Base-by-base conservation (phyloP, 495 filamentous ascomycete species). In the Talaromyces nanjingensis region DNA sequence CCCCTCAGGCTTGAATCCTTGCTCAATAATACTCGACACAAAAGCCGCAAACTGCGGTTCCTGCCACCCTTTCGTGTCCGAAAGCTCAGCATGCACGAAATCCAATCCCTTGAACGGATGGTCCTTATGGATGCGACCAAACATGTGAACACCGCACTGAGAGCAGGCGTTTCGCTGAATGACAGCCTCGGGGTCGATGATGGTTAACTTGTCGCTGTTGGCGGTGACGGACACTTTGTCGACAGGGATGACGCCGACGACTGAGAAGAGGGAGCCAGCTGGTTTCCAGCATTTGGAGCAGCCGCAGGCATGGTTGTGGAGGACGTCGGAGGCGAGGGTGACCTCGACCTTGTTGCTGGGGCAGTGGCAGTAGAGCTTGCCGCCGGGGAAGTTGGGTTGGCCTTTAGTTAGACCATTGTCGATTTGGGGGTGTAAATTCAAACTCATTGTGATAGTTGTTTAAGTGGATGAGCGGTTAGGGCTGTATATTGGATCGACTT, bases 21-120 rank as follows among this genome's bases (percentile, higher is more conserved):
- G 81, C 77, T 87, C 84, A 66, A 87, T 86, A 64, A 87, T 83
- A 45, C 77, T 83, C 42, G 76, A 79, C 42, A 86, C 82, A 65
- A 87, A 86, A 2, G 77, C 85, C 2, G 84, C 84, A 68, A 87
- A 87, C 70, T 86, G 84, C 5, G 81, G 81, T 72, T 85, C 84
- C 71, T 87, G 83, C 84, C 84, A 87, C 39, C 84, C 84, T 65
- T 76, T 70, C 57, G 80, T 71, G 33, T 80, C 72, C 0, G 33
- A 37, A 12, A 37, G 33, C 33, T 37, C 33, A 1, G 33, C 33
- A 37, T 37, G 33, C 33, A 37, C 33, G 12, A 37, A 37, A 12
- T 37, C 33, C 33, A 37, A 12, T 12, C 33, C 33, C 33, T 12
- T 37, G 33, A 37, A 37, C 33, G 33, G 9, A 12, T 37, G 33